phyloP scores from a whole-genome alignment of 495 filamentous ascomycete genomes.

The Aspergillus wentii region DNA sequence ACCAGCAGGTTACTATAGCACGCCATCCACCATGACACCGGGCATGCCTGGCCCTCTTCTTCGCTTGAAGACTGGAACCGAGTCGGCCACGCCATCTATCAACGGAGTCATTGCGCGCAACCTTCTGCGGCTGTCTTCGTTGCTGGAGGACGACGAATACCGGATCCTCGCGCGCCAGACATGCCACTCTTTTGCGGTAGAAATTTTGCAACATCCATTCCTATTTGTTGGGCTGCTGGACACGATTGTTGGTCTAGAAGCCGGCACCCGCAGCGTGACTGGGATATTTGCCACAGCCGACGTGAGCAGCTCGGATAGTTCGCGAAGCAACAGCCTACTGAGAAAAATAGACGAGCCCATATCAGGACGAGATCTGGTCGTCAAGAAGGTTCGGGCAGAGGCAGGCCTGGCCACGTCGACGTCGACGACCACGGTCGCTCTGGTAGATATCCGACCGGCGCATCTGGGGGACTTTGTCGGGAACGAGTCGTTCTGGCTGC shows the following conservation, averaged over 20 bases:
- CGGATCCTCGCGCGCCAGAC: slow-evolving; percentile 64
- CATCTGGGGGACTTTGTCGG: slow-evolving; percentile 48
- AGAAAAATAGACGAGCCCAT: slow-evolving; percentile 23
- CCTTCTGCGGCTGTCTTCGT: slow-evolving; percentile 67
- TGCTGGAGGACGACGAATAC: slow-evolving; percentile 66
- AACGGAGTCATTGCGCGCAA: slow-evolving; percentile 84
- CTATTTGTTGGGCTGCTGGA: slow-evolving; percentile 77
- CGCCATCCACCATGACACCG: slow-evolving; percentile 53
- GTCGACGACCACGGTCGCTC: slow-evolving; percentile 25
- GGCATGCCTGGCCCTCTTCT: slow-evolving; percentile 75
- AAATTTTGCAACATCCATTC: slow-evolving; percentile 88
- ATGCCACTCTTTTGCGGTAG: slow-evolving; percentile 77
- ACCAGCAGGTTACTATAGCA: slow-evolving; percentile 83
- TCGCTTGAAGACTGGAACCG: slow-evolving; percentile 89
- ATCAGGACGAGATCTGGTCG: slow-evolving; percentile 31
- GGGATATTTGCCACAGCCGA: slow-evolving; percentile 30
- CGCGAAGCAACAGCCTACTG: slow-evolving; percentile 10
- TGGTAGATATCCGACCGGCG: slow-evolving; percentile 36
- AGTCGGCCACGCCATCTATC: slow-evolving; percentile 80
- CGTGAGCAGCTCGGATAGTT: neutral
- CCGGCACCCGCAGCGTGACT: slow-evolving; percentile 42
- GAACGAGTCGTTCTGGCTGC: slow-evolving; percentile 48
- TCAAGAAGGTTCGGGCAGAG: slow-evolving; percentile 32
- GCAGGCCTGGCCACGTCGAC: slow-evolving; percentile 36
- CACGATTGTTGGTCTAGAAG: slow-evolving; percentile 67